A percentile compares a stretch with the other conserved stretches of the same genome.
Conservation (phyloP, 805 yeast species). For the Pichia ethanolica region DNA sequence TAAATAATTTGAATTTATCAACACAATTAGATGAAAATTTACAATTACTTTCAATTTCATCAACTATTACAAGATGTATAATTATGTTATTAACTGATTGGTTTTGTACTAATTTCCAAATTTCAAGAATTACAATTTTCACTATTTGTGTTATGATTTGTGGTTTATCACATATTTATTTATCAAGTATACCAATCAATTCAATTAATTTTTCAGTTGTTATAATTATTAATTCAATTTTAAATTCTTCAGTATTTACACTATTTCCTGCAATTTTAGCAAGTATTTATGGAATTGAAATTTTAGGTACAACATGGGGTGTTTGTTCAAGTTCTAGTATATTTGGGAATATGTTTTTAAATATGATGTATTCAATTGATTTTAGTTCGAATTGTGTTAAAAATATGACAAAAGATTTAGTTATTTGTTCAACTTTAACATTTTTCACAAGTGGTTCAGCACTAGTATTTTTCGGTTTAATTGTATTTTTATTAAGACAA, state of each 20-base stretch:
- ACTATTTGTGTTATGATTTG: conserved; percentile 20
- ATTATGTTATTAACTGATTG: conserved; percentile 67
- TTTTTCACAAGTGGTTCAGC: conserved; percentile 24
- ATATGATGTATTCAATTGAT: conserved; percentile 68
- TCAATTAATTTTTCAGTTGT: conserved; percentile 17
- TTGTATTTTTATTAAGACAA: conserved; percentile 17
- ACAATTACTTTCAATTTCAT: conserved; percentile 41
- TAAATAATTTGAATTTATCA: conserved; percentile 15
- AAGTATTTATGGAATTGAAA: conserved; percentile 78
- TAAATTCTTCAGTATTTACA: conserved; percentile 77
- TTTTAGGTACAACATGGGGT: conserved; percentile 92
- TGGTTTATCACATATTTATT: conserved; percentile 24
- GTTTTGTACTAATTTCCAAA: conserved; percentile 26
- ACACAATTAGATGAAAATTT: conserved; percentile 17
- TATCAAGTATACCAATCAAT: conserved; percentile 21
- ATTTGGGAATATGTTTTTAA: conserved; percentile 24
- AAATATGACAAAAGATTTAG: conserved; percentile 11
- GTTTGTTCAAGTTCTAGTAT: conserved; percentile 75
- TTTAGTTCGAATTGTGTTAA: conserved; percentile 39
- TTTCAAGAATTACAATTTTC: conserved; percentile 25
- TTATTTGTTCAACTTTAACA: conserved; percentile 29
- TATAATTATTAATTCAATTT: conserved; percentile 22
- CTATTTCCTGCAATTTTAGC: conserved; percentile 80
- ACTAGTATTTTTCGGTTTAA: conserved; percentile 18
- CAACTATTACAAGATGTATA: conserved; percentile 61